Percentiles rank a stretch among this genome's conserved stretches.
phyloP scores from a whole-genome alignment of 352 stramenopile species.

The Phytopythium litorale region DNA sequence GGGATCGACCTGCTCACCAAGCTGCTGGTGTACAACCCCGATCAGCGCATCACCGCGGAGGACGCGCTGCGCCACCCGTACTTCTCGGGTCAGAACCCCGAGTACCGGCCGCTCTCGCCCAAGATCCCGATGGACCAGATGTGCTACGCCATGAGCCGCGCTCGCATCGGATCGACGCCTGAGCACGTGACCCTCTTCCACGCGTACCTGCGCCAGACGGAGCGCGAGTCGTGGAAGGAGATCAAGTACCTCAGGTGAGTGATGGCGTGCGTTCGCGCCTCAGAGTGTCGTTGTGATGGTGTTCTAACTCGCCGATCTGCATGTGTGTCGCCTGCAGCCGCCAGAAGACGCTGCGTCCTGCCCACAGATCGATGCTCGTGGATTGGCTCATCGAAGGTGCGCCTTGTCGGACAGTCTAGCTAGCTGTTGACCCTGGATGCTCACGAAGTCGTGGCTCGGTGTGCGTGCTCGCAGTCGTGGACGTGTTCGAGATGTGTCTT shows the following conservation, averaged over 20 bases:
- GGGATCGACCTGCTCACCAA: slow-evolving; percentile 72
- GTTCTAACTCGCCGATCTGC: slow-evolving; percentile 4
- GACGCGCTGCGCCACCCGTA: slow-evolving; percentile 81
- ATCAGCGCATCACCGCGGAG: slow-evolving; percentile 79
- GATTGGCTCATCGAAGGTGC: slow-evolving; percentile 91
- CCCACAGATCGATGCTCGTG: slow-evolving; percentile 89
- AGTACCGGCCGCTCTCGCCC: slow-evolving; percentile 43
- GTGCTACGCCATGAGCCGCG: slow-evolving; percentile 56
- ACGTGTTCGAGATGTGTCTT: slow-evolving; percentile 92
- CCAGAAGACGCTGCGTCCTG: slow-evolving; percentile 76
- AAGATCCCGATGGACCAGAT: slow-evolving; percentile 82
- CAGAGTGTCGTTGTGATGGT: background rate
- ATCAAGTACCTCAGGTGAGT: slow-evolving; percentile 84
- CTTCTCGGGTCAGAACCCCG: slow-evolving; percentile 46
- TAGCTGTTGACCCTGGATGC: background rate
- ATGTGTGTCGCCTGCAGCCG: slow-evolving; percentile 24
- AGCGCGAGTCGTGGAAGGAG: slow-evolving; percentile 79
- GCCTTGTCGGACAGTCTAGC: background rate
- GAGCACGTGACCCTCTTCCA: slow-evolving; percentile 82
- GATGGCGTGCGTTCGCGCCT: background rate
- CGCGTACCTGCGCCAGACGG: slow-evolving; percentile 70
- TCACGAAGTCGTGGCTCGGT: background rate
- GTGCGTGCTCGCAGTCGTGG: slow-evolving; percentile 60
- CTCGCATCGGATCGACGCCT: slow-evolving; percentile 39
- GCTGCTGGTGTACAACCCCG: slow-evolving; percentile 78